Percentiles rank a stretch among this genome's conserved stretches.
phyloP scores from a whole-genome alignment of 768 basidiomycete genomes.

The Jaapia argillacea region DNA sequence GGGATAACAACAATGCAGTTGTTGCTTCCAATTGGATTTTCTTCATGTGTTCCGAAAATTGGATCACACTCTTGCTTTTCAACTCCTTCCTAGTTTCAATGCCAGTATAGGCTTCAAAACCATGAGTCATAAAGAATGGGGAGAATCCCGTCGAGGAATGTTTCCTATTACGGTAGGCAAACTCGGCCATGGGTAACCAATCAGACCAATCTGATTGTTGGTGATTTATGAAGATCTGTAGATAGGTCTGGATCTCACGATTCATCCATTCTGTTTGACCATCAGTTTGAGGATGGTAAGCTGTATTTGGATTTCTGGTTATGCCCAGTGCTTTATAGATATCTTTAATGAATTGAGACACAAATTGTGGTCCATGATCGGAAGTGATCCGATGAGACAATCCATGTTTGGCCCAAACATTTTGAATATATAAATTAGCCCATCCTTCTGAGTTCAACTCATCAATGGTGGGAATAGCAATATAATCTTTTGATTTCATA shows the following conservation, averaged over 20 bases:
- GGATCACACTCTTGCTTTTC: conserved; percentile 7
- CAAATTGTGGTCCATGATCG: conserved; percentile 16
- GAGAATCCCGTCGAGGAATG: conserved; percentile 18
- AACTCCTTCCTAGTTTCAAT: neutral
- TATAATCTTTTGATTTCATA: conserved; percentile 18
- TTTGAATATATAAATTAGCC: conserved; percentile 8
- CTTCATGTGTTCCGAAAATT: conserved; percentile 12
- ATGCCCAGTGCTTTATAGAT: conserved; percentile 23
- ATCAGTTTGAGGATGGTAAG: conserved; percentile 34
- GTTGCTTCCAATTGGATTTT: conserved; percentile 6
- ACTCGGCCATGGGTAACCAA: conserved; percentile 22
- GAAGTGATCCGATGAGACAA: conserved; percentile 4
- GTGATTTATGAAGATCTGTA: conserved; percentile 22
- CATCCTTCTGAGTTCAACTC: conserved; percentile 11
- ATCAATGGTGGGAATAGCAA: conserved; percentile 16
- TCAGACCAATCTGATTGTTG: conserved; percentile 24
- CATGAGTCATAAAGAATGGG: conserved; percentile 22
- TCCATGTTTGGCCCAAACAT: conserved; percentile 9
- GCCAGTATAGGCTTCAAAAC: conserved; percentile 11
- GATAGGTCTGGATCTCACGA: conserved; percentile 28
- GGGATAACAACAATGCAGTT: conserved; percentile 9
- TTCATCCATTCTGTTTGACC: conserved; percentile 32
- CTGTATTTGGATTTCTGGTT: conserved; percentile 23
- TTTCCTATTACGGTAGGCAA: conserved; percentile 21
- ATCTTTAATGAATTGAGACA: conserved; percentile 20